A percentile compares a stretch with the other conserved stretches of the same genome.
Evolutionary conservation across 306 rosid species (phyloP).

Genomic region (Cucurbita maxima): DNA sequence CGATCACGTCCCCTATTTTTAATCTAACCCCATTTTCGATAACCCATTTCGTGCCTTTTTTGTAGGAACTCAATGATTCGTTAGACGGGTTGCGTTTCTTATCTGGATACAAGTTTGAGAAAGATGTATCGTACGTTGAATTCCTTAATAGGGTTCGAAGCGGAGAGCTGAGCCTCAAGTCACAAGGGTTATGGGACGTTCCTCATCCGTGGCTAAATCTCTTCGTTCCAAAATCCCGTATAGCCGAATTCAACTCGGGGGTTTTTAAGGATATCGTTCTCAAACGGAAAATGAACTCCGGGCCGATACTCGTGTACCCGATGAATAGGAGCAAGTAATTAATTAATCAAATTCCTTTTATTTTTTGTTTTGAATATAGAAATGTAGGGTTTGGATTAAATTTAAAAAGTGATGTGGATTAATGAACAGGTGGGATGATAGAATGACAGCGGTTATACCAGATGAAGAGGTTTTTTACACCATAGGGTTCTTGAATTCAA

Average conservation of each 20-base stretch:
- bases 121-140: conserved; percentile 42
- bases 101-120: conserved; percentile 51
- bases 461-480: conserved; percentile 79
- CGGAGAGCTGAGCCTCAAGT: conserved; percentile 61
- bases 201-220: conserved; percentile 93
- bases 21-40: neutral
- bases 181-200: conserved; percentile 76
- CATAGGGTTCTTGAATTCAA: conserved; percentile 54
- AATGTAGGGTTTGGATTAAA: no score
- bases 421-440: conserved; percentile 59
- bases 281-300: conserved; percentile 46
- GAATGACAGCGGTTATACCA: conserved; percentile 50
- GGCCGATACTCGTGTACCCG: conserved; percentile 64
- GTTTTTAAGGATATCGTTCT: conserved; percentile 52
- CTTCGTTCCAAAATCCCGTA: conserved; percentile 52
- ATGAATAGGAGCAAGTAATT: conserved; percentile 74
- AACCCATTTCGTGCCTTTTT: neutral
- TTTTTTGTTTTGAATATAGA: no score
- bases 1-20: neutral
- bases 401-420: no score
- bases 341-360: neutral
- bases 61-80: conserved; percentile 37
- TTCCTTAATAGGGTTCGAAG: conserved; percentile 62
- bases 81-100: conserved; percentile 37
- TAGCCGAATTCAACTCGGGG: conserved; percentile 39